Evolutionary conservation across 306 rosid genomes (phyloP).

Genomic region (Rubus parviflorus): DNA sequence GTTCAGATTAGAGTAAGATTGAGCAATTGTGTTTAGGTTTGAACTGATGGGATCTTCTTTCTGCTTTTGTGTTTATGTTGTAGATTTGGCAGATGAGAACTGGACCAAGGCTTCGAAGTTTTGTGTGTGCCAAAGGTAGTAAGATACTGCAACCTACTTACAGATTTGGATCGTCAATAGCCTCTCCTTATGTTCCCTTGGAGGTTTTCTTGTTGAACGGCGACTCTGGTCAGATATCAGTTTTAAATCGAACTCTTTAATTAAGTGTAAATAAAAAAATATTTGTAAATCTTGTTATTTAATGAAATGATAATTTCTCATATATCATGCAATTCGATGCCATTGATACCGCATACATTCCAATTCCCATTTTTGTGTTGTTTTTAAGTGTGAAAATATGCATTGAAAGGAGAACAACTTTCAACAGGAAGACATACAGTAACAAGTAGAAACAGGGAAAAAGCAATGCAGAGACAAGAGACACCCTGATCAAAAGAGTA

Average conservation of each 20-base stretch:
- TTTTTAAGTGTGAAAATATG: too few species aligned
- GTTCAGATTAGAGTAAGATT: not conserved
- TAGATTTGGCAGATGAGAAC: slow-evolving; percentile 99
- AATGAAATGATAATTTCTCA: slow-evolving; percentile 18
- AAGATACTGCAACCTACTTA: slow-evolving; percentile 86
- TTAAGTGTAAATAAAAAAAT: slow-evolving; percentile 22
- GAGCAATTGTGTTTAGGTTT: not conserved
- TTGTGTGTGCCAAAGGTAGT: slow-evolving; percentile 78
- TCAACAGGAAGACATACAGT: not conserved
- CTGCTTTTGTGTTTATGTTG: not conserved
- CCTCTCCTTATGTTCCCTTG: slow-evolving; percentile 75
- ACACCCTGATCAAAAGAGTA: not conserved
- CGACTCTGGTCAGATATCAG: slow-evolving; percentile 84
- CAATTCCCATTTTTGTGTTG: too few species aligned
- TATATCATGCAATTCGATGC: slow-evolving; percentile 3
- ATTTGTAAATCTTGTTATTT: slow-evolving; percentile 17
- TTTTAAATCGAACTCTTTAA: slow-evolving; percentile 61
- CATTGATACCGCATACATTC: not conserved
- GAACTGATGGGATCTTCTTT: not conserved
- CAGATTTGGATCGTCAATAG: slow-evolving; percentile 73
- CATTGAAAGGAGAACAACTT: not conserved
- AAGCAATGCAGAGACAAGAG: not conserved
- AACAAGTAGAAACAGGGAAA: not conserved
- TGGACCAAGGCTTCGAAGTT: slow-evolving; percentile 87
- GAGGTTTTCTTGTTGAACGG: slow-evolving; percentile 96